Evolutionary conservation across 2,329 filamentous ascomycete genomes (phyloP).

Genomic region (Periconia macrospinosa): DNA sequence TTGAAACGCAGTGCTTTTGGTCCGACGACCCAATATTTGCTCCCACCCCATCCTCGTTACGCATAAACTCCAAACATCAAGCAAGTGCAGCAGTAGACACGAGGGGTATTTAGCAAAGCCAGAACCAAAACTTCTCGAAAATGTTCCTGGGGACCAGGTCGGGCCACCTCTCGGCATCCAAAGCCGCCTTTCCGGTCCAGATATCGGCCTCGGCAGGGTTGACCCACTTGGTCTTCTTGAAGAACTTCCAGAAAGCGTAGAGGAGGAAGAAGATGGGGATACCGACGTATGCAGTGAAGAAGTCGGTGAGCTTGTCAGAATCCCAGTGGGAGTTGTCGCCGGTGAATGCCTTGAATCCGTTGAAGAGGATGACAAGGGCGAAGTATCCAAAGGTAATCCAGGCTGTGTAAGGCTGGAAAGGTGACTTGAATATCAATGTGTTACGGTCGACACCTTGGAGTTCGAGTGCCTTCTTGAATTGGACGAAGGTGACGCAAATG

Average conservation of each 20-base stretch:
- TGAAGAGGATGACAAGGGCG: conserved; percentile 36
- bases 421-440: conserved; percentile 53
- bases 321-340: conserved; percentile 36
- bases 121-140: conserved; percentile 54
- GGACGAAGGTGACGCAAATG: conserved; percentile 59
- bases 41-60: no score
- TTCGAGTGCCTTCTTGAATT: conserved; percentile 52
- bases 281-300: conserved; percentile 57
- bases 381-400: conserved; percentile 61
- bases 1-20: not conserved
- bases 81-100: not conserved
- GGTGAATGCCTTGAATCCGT: conserved; percentile 61
- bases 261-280: conserved; percentile 45
- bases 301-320: conserved; percentile 43
- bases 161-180: conserved; percentile 51
- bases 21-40: not conserved
- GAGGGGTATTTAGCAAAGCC: conserved; percentile 42
- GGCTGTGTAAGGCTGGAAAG: conserved; percentile 58
- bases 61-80: no score
- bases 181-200: conserved; percentile 49
- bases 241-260: conserved; percentile 66
- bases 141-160: conserved; percentile 47
- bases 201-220: conserved; percentile 48
- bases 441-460: conserved; percentile 60
- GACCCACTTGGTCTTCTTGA: conserved; percentile 61